Evolutionary conservation across 345 rosid species (phyloP).

Genomic region (Gossypium anomalum): DNA sequence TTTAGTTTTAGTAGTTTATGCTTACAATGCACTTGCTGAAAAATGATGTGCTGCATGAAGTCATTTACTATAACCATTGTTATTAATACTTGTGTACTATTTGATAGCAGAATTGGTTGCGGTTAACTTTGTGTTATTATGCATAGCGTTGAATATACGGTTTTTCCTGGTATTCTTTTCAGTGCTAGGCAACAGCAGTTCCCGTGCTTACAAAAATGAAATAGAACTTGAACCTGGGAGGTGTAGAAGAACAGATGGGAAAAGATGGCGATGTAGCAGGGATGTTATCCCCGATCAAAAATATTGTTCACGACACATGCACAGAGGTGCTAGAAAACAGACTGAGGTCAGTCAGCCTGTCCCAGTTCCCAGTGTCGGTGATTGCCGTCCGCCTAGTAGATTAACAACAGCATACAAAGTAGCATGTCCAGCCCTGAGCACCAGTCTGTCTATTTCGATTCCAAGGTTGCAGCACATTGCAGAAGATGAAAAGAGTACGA

Average conservation of each 20-base stretch:
- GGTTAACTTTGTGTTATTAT: neutral
- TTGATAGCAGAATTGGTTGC: neutral
- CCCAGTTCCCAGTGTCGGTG: neutral
- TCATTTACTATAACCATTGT: neutral
- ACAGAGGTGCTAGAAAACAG: constrained; percentile 54
- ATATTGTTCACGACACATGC: constrained; percentile 58
- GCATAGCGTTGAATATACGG: neutral
- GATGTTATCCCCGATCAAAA: constrained; percentile 51
- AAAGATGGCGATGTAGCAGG: constrained; percentile 67
- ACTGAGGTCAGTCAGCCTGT: constrained; percentile 8
- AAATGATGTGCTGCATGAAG: too few species aligned
- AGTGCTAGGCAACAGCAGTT: constrained; percentile 28
- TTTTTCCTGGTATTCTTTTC: neutral
- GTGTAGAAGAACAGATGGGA: constrained; percentile 82
- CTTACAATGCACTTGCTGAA: neutral
- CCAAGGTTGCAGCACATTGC: constrained; percentile 19
- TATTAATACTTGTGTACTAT: neutral
- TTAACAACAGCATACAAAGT: neutral
- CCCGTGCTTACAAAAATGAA: constrained; percentile 21
- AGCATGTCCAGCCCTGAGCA: constrained; percentile 11
- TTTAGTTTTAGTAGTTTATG: neutral
- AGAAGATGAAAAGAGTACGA: constrained; percentile 28
- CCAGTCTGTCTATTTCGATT: constrained; percentile 34
- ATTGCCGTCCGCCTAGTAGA: neutral
- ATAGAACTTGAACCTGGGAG: constrained; percentile 44